Base-by-base conservation (phyloP, 495 filamentous ascomycete genomes). In the Podospora conica region DNA sequence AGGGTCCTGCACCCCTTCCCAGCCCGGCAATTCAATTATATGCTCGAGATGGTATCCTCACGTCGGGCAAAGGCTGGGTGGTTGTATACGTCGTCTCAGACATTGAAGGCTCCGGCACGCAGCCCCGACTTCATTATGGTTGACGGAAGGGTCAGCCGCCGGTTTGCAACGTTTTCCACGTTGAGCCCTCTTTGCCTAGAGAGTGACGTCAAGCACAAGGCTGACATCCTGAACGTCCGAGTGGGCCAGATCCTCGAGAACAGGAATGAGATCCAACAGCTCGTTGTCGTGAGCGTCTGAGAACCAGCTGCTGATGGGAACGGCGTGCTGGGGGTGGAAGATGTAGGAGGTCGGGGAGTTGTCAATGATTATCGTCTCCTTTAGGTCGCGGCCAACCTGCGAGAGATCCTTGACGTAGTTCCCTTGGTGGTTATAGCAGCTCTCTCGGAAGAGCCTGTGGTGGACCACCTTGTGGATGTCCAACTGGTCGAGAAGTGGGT, bases 261-360 rank as follows among this genome's bases (percentile, higher is more conserved):
- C 95, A 22, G 95, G 95, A 74, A 99, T 99, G 67, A 99, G 83
- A 75, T 99, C 95, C 71, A 99, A 84, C 65, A 99, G 86, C 83
- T 99, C 95, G 78, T 99, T 99, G 81, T 99, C 95, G 79, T 99
- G 95, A 64, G 96, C 95, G 80, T 99, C 95, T 72, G 93, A 97
- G 82, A 99, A 99, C 95, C 95, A 99, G 84, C 94, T 97, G 85
- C 94, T 97, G 80, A 99, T 99, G 23, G 95, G 95, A 56, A 99
- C 95, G 65, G 95, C 95, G 77, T 99, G 95, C 81, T 99, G 94
- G 15, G 96, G 95, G 71, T 99, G 95, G 83, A 99, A 99, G 73
- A 98, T 98, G 79, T 99, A 99, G 22, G 93, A 97, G 18, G 96
- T 99, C 20, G 95, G 96, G 23, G 95, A 98, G 78, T 99, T 99